Base-by-base conservation (phyloP, 441 rosid genomes). In the Daphne laureola region DNA sequence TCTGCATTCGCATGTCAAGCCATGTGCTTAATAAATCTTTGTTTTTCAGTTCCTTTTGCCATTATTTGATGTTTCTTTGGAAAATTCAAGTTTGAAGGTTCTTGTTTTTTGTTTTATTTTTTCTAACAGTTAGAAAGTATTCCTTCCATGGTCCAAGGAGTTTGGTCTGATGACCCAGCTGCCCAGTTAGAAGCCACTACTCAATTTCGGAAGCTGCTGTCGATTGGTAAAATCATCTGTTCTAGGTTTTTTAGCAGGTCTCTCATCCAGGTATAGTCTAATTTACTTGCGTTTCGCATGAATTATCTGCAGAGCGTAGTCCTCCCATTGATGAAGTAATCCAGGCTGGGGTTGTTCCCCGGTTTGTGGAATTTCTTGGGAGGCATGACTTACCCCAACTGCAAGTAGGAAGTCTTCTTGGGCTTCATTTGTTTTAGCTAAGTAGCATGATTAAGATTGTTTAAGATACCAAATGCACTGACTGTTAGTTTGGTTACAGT, bases 251-350 rank as follows among this genome's bases (percentile, higher is more conserved):
- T 8, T 14, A 17, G 41, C 9, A 27, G 27, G 4, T 26, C 21
- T 5, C 63, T 56, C 31, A 0, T 23, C 5, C 12, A 35, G 43
- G 13, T 51, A 23, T 35, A 17, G 54, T 9, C 14, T 21, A 7
- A 26, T 25, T 55, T 21, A 12, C 16, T 25, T 53, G 54, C 23
- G 45, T 53, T 47, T 43, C 57, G 49, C 63, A 58, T 74, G 47
- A 12, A 16, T 55, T 13, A 25, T 55, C 55, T 67, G 48, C 58
- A 80, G 90, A 80, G 68, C 82, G 87, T 12, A 74, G 84, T 63
- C 87, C 90, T 57, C 90, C 90, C 2, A 80, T 83, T 62, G 87
- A 83, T 63, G 84, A 83, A 71, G 90, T 83, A 31, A 83, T 83
- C 55, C 68, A 73, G 63, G 75, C 83, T 23, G 83, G 83, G 59